Base-by-base conservation (phyloP, 768 basidiomycete species). In the Collybia nuda region DNA sequence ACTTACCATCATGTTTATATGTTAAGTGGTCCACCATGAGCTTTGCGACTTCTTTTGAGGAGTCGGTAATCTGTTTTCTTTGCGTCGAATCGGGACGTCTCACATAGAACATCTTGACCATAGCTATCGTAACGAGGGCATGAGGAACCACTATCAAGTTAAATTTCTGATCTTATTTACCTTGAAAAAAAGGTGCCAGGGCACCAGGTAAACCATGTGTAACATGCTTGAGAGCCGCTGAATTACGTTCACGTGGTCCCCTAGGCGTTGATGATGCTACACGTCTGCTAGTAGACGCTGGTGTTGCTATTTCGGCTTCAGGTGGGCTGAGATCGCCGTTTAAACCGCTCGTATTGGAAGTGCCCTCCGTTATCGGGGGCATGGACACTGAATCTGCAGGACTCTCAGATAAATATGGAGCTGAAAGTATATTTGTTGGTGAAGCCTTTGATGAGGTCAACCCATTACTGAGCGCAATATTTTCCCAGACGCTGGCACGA, bases 41-140 rank as follows among this genome's bases (percentile, higher is more conserved):
- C 1, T 79, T 70, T 0, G 94, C 89, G 24, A 99, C 66, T 15
- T 82, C 69, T 42, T 76, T 70, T 0, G 92, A 86, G 2, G 90
- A 82, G 18, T 82, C 80, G 15, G 74, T 61, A 12, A 94, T 88
- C 60, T 90, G 89, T 61, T 87, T 85, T 66, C 81, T 88, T 63
- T 95, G 93, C 14, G 75, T 59, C 3, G 78, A 53, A 59, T 96
- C 93, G 8, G 84, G 80, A 60, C 93, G 82, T 52, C 91, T 77
- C 11, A 84, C 83, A 62, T 91, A 84, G 67, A 95, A 89, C 66
- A 95, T 77, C 69, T 93, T 92, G 53, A 92, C 85, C 60, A 92
- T 82, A 12, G 93, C 92, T 94, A 47, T 14, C 24, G 46, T 24
- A 8, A 28, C 50, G 15, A 48, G 45, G 29, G 28, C 41, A 17